A percentile compares a stretch with the other conserved stretches of the same genome.
phyloP scores from a whole-genome alignment of 1,284 basidiomycete species.

The Jaminaea rosea region DNA sequence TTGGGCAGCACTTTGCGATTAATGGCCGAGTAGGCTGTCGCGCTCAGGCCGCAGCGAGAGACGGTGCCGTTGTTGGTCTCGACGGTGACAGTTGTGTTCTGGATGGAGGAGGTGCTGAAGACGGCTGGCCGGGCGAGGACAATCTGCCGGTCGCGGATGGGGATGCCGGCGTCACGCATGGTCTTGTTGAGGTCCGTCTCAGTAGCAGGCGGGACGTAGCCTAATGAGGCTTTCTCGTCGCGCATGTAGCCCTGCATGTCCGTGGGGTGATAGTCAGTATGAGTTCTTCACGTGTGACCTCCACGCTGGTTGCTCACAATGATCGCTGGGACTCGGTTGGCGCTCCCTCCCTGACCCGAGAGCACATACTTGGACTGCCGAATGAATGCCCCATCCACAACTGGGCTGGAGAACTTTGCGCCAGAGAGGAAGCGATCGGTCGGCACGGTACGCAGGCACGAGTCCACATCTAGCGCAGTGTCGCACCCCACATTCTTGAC shows the following conservation, averaged over 20 bases:
- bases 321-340: constrained; percentile 18
- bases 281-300: neutral
- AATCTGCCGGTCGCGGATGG: constrained; percentile 13
- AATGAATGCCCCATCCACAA: constrained; percentile 18
- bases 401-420: constrained; percentile 1
- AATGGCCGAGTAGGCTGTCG: constrained; percentile 3
- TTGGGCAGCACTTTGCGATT: constrained; percentile 2
- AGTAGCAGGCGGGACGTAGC: constrained; percentile 17
- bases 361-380: constrained; percentile 19
- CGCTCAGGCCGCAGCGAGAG: constrained; percentile 9
- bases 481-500: constrained; percentile 17
- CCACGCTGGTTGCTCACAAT: neutral
- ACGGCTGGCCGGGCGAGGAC: constrained; percentile 14
- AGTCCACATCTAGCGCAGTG: constrained; percentile 13
- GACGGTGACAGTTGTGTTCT: constrained; percentile 10
- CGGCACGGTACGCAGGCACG: constrained; percentile 18
- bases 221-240: constrained; percentile 27
- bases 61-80: constrained; percentile 9
- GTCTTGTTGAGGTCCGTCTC: constrained; percentile 16
- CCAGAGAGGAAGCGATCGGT: constrained; percentile 9
- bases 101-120: constrained; percentile 14
- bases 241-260: constrained; percentile 27
- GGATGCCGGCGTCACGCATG: constrained; percentile 17
- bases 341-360: constrained; percentile 8
- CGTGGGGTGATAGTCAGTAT: neutral